A percentile compares a stretch with the other conserved stretches of the same genome.
phyloP scores from a whole-genome alignment of 2,329 filamentous ascomycete species.

The Xylaria sp. region DNA sequence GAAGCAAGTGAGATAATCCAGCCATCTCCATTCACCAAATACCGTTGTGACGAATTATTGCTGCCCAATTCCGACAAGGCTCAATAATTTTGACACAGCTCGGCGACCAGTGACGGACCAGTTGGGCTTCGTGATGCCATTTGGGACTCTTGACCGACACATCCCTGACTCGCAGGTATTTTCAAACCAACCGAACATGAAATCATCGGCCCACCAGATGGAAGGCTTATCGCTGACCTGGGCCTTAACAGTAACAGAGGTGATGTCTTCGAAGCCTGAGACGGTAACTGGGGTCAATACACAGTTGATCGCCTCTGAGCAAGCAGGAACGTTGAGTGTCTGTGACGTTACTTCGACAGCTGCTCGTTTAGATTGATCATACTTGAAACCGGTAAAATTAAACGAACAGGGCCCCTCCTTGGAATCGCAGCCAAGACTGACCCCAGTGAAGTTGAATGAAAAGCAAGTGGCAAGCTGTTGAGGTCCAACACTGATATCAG shows the following conservation, averaged over 20 bases:
- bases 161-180: conserved; percentile 49
- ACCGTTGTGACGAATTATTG: conserved; percentile 10
- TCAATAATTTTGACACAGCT: conserved; percentile 27
- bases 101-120: conserved; percentile 29
- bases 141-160: conserved; percentile 28
- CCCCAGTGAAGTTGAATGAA: conserved; percentile 46
- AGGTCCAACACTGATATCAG: conserved; percentile 45
- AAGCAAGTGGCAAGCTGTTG: conserved; percentile 43
- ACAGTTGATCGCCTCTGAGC: conserved; percentile 39
- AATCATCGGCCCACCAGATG: conserved; percentile 61
- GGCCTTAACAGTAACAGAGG: conserved; percentile 54
- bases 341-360: conserved; percentile 37
- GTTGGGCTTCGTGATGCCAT: conserved; percentile 17
- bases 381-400: conserved; percentile 46
- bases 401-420: conserved; percentile 44
- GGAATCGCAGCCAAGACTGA: conserved; percentile 47
- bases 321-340: conserved; percentile 43
- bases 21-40: neutral
- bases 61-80: conserved; percentile 17
- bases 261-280: conserved; percentile 43
- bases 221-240: conserved; percentile 52
- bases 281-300: conserved; percentile 41
- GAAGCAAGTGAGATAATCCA: conserved; percentile 35
- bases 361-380: conserved; percentile 36
- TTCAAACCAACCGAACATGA: conserved; percentile 57